phyloP scores from a whole-genome alignment of 163 green algal species.

The Botryococcus braunii region DNA sequence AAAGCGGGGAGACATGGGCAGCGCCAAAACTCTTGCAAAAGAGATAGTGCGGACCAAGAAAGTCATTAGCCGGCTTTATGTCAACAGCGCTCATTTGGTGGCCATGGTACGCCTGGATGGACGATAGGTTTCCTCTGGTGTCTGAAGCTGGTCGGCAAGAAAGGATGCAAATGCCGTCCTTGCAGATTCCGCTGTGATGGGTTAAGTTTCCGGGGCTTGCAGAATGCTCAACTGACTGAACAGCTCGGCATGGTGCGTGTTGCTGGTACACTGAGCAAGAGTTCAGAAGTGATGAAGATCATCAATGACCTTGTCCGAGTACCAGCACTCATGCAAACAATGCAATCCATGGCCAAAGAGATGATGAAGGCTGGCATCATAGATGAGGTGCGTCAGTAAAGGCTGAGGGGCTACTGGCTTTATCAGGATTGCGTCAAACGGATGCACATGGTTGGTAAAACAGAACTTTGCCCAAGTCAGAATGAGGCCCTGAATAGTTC shows the following conservation, averaged over 20 bases:
- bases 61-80: constrained; percentile 56
- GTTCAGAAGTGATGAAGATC: constrained; percentile 42
- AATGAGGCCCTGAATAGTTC: too few species aligned
- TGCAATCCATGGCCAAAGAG: constrained; percentile 48
- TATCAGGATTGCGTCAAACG: too few species aligned
- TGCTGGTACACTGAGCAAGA: constrained; percentile 72
- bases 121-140: too few species aligned
- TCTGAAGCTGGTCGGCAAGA: too few species aligned
- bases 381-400: too few species aligned
- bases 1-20: constrained; percentile 21
- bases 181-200: too few species aligned
- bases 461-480: too few species aligned
- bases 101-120: too few species aligned
- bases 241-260: constrained; percentile 65
- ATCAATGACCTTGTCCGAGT: constrained; percentile 58
- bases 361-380: constrained; percentile 90
- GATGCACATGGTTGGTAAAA: too few species aligned
- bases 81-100: constrained; percentile 90
- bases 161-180: too few species aligned
- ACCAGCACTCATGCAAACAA: constrained; percentile 46
- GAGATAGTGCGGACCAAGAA: constrained; percentile 67
- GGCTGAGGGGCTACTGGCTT: too few species aligned
- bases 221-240: constrained; percentile 72
- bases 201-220: too few species aligned
- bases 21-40: constrained; percentile 52